Percentiles rank a stretch among this genome's conserved stretches.
These are phyloP conservation scores for Ascochyta viciae-villosae DNA, from an alignment of 2,329 filamentous ascomycete species.

Conservation along the genomic window DNA sequence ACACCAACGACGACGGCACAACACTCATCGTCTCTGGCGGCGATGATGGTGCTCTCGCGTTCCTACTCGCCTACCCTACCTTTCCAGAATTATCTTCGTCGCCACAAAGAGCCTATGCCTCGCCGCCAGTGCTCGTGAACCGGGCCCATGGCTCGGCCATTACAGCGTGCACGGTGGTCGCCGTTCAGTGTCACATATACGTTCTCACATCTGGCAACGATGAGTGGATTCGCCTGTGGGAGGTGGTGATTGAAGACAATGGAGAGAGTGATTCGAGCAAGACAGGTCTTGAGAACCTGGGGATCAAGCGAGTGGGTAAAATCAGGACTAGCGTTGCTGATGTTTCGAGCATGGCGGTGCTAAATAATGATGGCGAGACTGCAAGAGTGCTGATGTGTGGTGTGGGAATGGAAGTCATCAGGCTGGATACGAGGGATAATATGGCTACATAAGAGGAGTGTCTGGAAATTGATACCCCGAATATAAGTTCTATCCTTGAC, in stretches of 20 bases:
- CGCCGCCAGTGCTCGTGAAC: conserved; percentile 53
- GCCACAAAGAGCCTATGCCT: conserved; percentile 24
- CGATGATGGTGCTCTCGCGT: conserved; percentile 82
- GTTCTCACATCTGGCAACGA: conserved; percentile 55
- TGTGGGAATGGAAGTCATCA: conserved; percentile 45
- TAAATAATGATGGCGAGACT: conserved; percentile 21
- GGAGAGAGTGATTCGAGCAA: background rate
- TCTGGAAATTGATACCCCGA: background rate
- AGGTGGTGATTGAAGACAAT: conserved; percentile 28
- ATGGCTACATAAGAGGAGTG: background rate
- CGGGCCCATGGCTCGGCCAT: conserved; percentile 76
- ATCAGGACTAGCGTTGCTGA: conserved; percentile 61
- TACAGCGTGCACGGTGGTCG: conserved; percentile 60
- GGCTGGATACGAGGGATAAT: conserved; percentile 13
- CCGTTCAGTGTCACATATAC: conserved; percentile 16
- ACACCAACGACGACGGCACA: conserved; percentile 40
- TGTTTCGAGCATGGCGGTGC: conserved; percentile 58
- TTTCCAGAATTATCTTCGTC: conserved; percentile 6
- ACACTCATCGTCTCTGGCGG: conserved; percentile 75
- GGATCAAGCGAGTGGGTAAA: conserved; percentile 41
- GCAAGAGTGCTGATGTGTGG: conserved; percentile 41
- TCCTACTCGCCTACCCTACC: conserved; percentile 38
- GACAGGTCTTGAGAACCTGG: conserved; percentile 23
- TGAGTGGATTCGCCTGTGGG: conserved; percentile 58
- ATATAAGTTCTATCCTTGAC: background rate